Evolutionary conservation across 1,284 basidiomycete genomes (phyloP).

Genomic region (Fomitopsis schrenkii): DNA sequence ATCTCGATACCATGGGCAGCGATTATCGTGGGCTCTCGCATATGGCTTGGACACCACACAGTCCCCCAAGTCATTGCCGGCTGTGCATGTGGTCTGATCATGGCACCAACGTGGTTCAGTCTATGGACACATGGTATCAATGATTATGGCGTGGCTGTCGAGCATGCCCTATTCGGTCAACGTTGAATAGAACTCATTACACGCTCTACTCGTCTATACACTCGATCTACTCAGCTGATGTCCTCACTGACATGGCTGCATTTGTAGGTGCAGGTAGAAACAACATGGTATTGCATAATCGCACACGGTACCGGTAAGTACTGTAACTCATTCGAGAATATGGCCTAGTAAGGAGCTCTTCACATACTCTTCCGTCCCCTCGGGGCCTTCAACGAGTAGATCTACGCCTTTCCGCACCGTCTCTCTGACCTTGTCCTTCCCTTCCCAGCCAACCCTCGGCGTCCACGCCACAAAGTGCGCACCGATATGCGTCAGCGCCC

Average conservation of each 20-base stretch:
- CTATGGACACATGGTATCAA: conserved; percentile 43
- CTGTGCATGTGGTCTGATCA: conserved; percentile 49
- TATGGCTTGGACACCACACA: conserved; percentile 83
- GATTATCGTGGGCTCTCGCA: conserved; percentile 61
- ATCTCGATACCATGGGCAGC: conserved; percentile 51
- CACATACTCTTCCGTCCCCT: conserved; percentile 6
- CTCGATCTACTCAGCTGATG: not conserved
- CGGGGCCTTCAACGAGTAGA: conserved; percentile 36
- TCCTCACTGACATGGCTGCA: not conserved
- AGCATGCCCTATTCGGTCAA: conserved; percentile 6
- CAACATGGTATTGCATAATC: not conserved
- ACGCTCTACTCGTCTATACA: not conserved
- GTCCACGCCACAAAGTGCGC: conserved; percentile 45
- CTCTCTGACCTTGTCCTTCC: conserved; percentile 37
- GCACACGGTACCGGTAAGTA: not conserved
- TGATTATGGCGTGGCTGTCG: conserved; percentile 21
- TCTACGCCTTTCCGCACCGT: conserved; percentile 45
- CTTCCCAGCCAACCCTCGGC: conserved; percentile 41
- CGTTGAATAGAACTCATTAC: not conserved
- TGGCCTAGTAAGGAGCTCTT: not conserved
- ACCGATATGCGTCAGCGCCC: conserved; percentile 41
- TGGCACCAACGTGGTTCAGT: conserved; percentile 58
- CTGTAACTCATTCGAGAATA: not conserved
- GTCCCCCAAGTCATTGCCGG: conserved; percentile 73
- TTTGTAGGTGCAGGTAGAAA: not conserved